Percentiles rank a stretch among this genome's conserved stretches.
Conservation (phyloP, 2,329 filamentous ascomycete genomes). For the Rhynchosporium graminicola region DNA sequence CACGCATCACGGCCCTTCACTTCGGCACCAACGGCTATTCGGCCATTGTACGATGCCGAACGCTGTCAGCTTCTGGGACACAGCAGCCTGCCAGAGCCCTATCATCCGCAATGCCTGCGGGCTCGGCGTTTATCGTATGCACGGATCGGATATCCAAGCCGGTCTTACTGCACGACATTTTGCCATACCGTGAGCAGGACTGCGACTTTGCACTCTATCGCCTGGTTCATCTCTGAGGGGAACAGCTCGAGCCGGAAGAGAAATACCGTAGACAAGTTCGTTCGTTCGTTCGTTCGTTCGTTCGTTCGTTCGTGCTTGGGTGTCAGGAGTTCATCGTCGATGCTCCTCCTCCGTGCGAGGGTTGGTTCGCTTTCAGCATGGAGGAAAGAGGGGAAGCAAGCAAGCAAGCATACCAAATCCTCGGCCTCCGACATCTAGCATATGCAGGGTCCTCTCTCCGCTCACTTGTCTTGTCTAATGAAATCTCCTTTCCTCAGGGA, state of each 20-base stretch:
- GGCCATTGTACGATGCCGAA: neutral
- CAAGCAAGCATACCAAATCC: neutral
- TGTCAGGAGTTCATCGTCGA: neutral
- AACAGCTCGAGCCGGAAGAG: too few relatives aligned
- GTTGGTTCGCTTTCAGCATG: too few relatives aligned
- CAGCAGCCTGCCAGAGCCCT: too few relatives aligned
- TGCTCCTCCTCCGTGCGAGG: neutral
- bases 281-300: too few relatives aligned
- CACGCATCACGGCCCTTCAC: neutral
- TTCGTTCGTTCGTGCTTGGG: neutral
- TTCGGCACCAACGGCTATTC: neutral
- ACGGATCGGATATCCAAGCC: too few relatives aligned
- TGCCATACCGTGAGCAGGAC: too few relatives aligned
- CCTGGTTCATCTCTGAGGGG: too few relatives aligned
- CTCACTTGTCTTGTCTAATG: neutral
- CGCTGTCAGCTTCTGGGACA: neutral
- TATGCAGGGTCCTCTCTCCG: neutral
- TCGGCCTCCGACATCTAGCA: neutral
- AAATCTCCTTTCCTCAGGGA: neutral
- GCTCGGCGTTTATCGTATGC: too few relatives aligned
- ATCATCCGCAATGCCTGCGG: too few relatives aligned
- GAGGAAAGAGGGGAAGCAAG: neutral
- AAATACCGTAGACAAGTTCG: too few relatives aligned
- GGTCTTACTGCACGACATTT: too few relatives aligned
- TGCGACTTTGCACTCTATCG: too few relatives aligned